These are phyloP conservation scores for Xerocomellus intermedius DNA, from an alignment of 768 basidiomycete species.

Conservation along the genomic window DNA sequence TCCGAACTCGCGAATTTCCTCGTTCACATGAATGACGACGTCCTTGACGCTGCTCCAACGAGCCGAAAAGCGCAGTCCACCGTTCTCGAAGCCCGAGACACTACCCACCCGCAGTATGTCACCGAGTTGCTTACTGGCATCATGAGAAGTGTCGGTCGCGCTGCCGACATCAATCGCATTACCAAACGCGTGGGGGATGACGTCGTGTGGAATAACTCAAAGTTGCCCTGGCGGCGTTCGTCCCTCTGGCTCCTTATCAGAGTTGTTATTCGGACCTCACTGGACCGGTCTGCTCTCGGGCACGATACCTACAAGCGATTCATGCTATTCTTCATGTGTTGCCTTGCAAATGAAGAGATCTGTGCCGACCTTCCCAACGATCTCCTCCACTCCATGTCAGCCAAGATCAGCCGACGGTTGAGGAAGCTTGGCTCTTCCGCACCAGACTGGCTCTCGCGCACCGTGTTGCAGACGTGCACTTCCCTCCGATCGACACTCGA, in stretches of 20 bases:
- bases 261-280: conserved; percentile 42
- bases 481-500: conserved; percentile 24
- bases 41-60: conserved; percentile 34
- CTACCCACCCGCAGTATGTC: conserved; percentile 46
- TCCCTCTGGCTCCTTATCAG: conserved; percentile 50
- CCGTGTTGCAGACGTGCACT: conserved; percentile 7
- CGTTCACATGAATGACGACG: conserved; percentile 31
- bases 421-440: conserved; percentile 33
- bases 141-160: conserved; percentile 37
- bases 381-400: conserved; percentile 35
- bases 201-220: conserved; percentile 39
- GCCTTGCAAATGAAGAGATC: conserved; percentile 9
- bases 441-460: conserved; percentile 15
- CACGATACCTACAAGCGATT: conserved; percentile 32
- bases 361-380: conserved; percentile 26
- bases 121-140: conserved; percentile 49
- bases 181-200: conserved; percentile 48
- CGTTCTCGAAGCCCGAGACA: conserved; percentile 40
- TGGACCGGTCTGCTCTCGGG: conserved; percentile 17
- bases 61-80: conserved; percentile 38
- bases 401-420: conserved; percentile 39
- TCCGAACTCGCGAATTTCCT: conserved; percentile 40
- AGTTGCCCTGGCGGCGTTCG: conserved; percentile 49
- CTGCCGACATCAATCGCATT: conserved; percentile 30
- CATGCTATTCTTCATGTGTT: conserved; percentile 31